Conservation (phyloP, 2,329 filamentous ascomycete genomes). For the Aspergillus neotritici region DNA sequence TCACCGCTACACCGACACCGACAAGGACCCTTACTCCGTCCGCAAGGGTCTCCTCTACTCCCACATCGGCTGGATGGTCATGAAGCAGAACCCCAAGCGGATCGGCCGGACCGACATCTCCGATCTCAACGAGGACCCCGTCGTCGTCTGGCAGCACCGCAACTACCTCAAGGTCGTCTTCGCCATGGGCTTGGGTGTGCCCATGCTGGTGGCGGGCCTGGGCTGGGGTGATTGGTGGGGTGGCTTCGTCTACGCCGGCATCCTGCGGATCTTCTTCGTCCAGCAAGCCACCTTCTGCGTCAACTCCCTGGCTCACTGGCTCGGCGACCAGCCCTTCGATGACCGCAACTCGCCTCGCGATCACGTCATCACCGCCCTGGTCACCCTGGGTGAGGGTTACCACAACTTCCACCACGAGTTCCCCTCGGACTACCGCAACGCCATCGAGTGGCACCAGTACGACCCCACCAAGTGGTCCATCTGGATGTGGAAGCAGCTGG, state of each 20-base stretch:
- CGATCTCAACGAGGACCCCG: slow-evolving; percentile 77
- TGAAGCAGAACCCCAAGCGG: slow-evolving; percentile 88
- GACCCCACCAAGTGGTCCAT: slow-evolving; percentile 90
- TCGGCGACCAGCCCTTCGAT: slow-evolving; percentile 87
- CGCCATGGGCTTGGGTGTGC: slow-evolving; percentile 70
- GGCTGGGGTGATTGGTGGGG: slow-evolving; percentile 76
- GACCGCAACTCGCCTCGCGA: slow-evolving; percentile 88
- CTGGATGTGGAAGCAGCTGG: slow-evolving; percentile 76
- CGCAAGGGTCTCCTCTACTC: slow-evolving; percentile 82
- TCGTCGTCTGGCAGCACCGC: slow-evolving; percentile 83
- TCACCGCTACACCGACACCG: slow-evolving; percentile 87
- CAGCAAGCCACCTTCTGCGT: slow-evolving; percentile 92
- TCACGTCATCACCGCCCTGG: slow-evolving; percentile 76
- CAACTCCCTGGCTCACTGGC: slow-evolving; percentile 86
- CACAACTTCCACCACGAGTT: slow-evolving; percentile 97
- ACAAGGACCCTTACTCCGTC: slow-evolving; percentile 87
- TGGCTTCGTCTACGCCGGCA: slow-evolving; percentile 78
- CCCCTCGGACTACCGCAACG: slow-evolving; percentile 87
- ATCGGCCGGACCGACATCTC: slow-evolving; percentile 84
- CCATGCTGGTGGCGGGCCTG: slow-evolving; percentile 68
- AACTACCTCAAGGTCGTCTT: slow-evolving; percentile 77
- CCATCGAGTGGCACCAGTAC: slow-evolving; percentile 86
- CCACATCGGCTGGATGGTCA: slow-evolving; percentile 84
- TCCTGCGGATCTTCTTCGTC: slow-evolving; percentile 81
- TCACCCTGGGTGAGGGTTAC: slow-evolving; percentile 83